Evolutionary conservation across 2,329 filamentous ascomycete genomes (phyloP).

Genomic region (Aspergillus viridinutans): DNA sequence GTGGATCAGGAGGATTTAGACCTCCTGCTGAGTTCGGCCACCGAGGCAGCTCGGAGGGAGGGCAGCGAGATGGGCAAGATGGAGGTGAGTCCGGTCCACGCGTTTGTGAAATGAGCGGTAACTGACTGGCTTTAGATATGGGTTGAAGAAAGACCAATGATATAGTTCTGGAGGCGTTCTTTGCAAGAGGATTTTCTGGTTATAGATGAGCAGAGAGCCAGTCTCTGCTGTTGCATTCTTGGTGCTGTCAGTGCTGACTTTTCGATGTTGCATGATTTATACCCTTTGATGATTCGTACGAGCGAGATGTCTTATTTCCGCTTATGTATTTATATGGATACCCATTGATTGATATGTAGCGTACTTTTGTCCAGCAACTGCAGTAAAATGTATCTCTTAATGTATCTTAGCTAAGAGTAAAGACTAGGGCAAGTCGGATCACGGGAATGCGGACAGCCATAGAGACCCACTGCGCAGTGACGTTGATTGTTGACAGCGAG

Average conservation of each 20-base stretch:
- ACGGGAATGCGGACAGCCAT: not conserved
- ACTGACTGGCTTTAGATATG: conserved; percentile 35
- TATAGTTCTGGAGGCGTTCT: conserved; percentile 12
- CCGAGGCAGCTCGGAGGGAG: conserved; percentile 65
- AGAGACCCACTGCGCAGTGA: not conserved
- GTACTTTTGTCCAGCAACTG: not conserved
- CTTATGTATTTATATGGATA: not conserved
- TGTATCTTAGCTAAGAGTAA: too few relatives aligned
- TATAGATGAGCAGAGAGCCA: not conserved
- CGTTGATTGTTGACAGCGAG: not conserved
- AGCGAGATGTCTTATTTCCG: not conserved
- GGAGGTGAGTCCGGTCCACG: conserved; percentile 65
- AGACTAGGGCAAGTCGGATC: not conserved
- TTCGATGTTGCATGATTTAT: not conserved
- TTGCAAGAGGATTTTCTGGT: conserved; percentile 16
- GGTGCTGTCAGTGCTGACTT: not conserved
- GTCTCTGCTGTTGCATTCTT: not conserved
- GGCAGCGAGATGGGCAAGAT: conserved; percentile 83
- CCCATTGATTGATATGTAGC: not conserved
- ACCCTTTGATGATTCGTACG: not conserved
- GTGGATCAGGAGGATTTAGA: conserved; percentile 95
- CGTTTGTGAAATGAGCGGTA: not conserved
- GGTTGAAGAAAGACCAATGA: conserved; percentile 35
- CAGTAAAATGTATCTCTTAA: too few relatives aligned
- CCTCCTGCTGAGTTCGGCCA: conserved; percentile 71